Percentiles rank a stretch among this genome's conserved stretches.
These are phyloP conservation scores for Liquidambar formosana DNA, from an alignment of 164 flowering plant species.

Conservation along the genomic window DNA sequence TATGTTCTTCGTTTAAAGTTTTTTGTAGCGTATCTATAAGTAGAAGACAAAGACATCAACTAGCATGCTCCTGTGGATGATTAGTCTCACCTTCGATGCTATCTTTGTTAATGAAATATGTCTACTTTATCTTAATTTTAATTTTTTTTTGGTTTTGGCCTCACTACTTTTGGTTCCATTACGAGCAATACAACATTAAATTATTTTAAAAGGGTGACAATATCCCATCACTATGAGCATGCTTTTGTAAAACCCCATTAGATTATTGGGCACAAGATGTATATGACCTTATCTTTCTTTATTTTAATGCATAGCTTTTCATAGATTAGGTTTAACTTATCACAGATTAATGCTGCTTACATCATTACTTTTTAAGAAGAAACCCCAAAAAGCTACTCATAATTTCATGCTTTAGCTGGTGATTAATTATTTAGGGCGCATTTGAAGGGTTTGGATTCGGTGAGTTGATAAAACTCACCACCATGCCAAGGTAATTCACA, in stretches of 20 bases:
- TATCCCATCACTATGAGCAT: slow-evolving; percentile 6
- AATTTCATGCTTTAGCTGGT: not conserved
- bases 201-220: not conserved
- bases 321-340: slow-evolving; percentile 3
- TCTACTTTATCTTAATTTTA: not conserved
- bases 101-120: not conserved
- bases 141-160: not conserved
- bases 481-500: too few species aligned
- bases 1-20: too few species aligned
- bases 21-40: too few species aligned
- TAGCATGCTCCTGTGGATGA: too few species aligned
- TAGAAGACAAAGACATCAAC: too few species aligned
- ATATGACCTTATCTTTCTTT: slow-evolving; percentile 13
- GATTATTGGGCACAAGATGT: not conserved
- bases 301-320: slow-evolving; percentile 5
- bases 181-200: not conserved
- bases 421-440: too few species aligned
- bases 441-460: too few species aligned
- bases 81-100: too few species aligned
- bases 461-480: too few species aligned
- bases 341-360: not conserved
- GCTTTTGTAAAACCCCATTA: slow-evolving; percentile 2
- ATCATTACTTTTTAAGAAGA: not conserved
- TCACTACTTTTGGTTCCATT: not conserved
- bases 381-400: not conserved